Conservation (phyloP, 306 rosid genomes). For the Notholithocarpus densiflorus region DNA sequence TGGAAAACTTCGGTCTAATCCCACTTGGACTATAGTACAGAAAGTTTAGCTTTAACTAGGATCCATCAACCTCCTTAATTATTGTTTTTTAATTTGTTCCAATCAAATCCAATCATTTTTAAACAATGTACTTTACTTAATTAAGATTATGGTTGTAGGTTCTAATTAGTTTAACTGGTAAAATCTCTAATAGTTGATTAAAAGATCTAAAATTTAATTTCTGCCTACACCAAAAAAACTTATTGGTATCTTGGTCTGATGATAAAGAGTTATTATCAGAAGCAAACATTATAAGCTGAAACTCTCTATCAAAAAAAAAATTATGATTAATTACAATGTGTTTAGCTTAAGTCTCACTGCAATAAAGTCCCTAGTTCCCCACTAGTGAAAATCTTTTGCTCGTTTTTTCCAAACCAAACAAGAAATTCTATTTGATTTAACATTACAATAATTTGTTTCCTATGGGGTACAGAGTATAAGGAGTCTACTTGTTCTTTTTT, state of each 20-base stretch:
- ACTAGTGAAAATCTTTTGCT: too few relatives aligned
- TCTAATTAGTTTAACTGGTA: rapidly evolving
- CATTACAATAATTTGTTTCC: too few relatives aligned
- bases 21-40: too few relatives aligned
- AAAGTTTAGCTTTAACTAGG: not conserved
- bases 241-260: rapidly evolving
- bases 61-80: not conserved
- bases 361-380: not conserved
- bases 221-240: rapidly evolving
- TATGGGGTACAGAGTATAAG: not conserved
- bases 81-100: not conserved
- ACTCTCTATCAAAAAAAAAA: too few relatives aligned
- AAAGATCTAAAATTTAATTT: rapidly evolving
- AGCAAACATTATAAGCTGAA: rapidly evolving
- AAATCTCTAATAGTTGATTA: rapidly evolving
- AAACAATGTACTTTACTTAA: not conserved
- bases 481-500: not conserved
- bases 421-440: too few relatives aligned
- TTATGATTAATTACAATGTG: not conserved
- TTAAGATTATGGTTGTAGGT: too few relatives aligned
- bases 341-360: not conserved
- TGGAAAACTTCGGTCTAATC: too few relatives aligned
- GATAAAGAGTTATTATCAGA: rapidly evolving
- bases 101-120: not conserved
- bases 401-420: not conserved